These are phyloP conservation scores for Asterionellopsis glacialis DNA, from an alignment of 108 stramenopile species.

Conservation along the genomic window DNA sequence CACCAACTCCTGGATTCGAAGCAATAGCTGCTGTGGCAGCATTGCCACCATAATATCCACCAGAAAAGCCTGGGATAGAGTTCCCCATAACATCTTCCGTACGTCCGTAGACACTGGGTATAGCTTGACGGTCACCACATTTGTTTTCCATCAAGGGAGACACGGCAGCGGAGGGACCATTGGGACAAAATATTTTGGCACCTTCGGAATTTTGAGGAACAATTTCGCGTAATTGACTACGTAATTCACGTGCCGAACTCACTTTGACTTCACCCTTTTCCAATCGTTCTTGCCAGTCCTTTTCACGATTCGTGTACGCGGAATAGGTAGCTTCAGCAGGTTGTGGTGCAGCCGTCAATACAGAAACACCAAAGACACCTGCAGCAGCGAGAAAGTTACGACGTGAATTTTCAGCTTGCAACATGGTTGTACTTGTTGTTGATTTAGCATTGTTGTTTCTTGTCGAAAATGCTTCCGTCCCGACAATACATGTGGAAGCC, in stretches of 20 bases:
- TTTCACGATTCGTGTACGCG: conserved; percentile 62
- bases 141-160: conserved; percentile 86
- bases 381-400: no score
- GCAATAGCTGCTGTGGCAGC: no score
- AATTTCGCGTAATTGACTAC: conserved; percentile 67
- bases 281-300: conserved; percentile 73
- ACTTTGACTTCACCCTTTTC: conserved; percentile 60
- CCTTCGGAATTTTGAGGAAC: conserved; percentile 67
- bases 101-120: conserved; percentile 72
- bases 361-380: not conserved
- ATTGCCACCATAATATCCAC: conserved; percentile 1
- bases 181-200: conserved; percentile 82
- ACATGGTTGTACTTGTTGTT: no score
- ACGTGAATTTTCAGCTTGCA: no score
- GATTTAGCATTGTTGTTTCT: no score
- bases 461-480: not conserved
- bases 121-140: conserved; percentile 68
- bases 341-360: conserved; percentile 7
- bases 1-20: no score
- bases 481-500: no score
- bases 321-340: conserved; percentile 52
- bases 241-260: conserved; percentile 50
- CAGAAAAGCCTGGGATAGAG: conserved; percentile 65
- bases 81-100: conserved; percentile 71
- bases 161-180: conserved; percentile 67